A percentile compares a stretch with the other conserved stretches of the same genome.
Conservation (phyloP, 345 rosid genomes). For the Angophora floribunda region DNA sequence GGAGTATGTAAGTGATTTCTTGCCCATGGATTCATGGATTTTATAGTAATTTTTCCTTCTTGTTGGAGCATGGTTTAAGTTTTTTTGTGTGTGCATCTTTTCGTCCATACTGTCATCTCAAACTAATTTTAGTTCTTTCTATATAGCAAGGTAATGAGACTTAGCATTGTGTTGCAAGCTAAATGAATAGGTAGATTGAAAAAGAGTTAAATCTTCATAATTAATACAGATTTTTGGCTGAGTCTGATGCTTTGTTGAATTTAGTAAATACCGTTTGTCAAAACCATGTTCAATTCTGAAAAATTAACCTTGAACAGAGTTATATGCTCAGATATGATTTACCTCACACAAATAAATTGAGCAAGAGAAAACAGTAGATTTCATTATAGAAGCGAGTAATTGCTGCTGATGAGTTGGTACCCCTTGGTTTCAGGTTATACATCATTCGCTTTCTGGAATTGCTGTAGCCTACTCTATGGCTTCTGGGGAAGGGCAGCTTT, state of each 20-base stretch:
- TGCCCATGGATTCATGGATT: neutral
- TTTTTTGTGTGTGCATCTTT: neutral
- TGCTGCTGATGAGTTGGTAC: neutral
- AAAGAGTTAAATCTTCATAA: neutral
- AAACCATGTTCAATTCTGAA: neutral
- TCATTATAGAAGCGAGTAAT: neutral
- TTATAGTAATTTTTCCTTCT: neutral
- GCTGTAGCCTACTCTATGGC: constrained; percentile 69
- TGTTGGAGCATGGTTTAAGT: neutral
- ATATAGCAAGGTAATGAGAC: neutral
- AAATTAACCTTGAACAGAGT: neutral
- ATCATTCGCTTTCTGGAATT: constrained; percentile 58
- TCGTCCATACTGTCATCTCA: neutral
- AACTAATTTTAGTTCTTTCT: neutral
- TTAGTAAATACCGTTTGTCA: neutral
- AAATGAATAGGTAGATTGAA: neutral
- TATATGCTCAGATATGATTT: neutral
- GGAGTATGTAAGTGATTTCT: constrained; percentile 61
- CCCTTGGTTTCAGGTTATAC: constrained; percentile 49
- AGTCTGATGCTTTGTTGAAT: neutral
- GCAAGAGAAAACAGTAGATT: neutral
- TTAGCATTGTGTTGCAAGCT: neutral
- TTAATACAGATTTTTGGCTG: neutral
- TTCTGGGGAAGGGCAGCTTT: constrained; percentile 72
- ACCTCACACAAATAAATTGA: neutral